Evolutionary conservation across 768 basidiomycete genomes (phyloP).

Genomic region (Ramaria sp.): DNA sequence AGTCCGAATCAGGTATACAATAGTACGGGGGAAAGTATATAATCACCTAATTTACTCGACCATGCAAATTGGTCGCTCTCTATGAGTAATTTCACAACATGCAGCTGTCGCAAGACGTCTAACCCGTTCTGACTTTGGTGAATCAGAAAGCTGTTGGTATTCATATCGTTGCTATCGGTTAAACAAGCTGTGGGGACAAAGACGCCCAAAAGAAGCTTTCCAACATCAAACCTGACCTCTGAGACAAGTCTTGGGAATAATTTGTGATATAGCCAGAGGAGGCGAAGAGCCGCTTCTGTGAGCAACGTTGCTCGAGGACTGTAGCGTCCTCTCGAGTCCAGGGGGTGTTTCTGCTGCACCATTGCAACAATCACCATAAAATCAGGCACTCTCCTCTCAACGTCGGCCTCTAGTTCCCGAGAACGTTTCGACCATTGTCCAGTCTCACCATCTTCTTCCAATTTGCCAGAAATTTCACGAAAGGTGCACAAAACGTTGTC

Average conservation of each 20-base stretch:
- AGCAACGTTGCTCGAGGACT: slow-evolving; percentile 48
- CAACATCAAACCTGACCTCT: slow-evolving; percentile 79
- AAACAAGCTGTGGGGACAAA: slow-evolving; percentile 16
- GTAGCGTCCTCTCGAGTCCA: slow-evolving; percentile 15
- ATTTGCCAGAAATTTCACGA: slow-evolving; percentile 31
- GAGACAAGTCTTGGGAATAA: slow-evolving; percentile 63
- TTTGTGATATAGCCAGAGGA: slow-evolving; percentile 80
- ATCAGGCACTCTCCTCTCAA: slow-evolving; percentile 70
- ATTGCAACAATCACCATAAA: slow-evolving; percentile 80
- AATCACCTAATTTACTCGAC: slow-evolving; percentile 60
- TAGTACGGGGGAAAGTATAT: slow-evolving; percentile 14
- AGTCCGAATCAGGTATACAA: slow-evolving; percentile 14
- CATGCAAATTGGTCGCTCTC: slow-evolving; percentile 74
- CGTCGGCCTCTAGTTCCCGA: slow-evolving; percentile 65
- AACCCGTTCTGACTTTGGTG: slow-evolving; percentile 25
- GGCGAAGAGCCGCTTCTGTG: slow-evolving; percentile 66
- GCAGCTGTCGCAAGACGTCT: slow-evolving; percentile 59
- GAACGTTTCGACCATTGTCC: slow-evolving; percentile 65
- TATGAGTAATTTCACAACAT: slow-evolving; percentile 62
- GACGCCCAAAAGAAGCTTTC: slow-evolving; percentile 55
- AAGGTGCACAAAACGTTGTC: slow-evolving; percentile 40
- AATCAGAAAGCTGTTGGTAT: slow-evolving; percentile 13
- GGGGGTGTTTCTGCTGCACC: slow-evolving; percentile 39
- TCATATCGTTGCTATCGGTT: slow-evolving; percentile 3
- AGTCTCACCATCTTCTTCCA: slow-evolving; percentile 51